Base-by-base conservation (phyloP, 139 green algal genomes). In the Tetradesmus obliquus region DNA sequence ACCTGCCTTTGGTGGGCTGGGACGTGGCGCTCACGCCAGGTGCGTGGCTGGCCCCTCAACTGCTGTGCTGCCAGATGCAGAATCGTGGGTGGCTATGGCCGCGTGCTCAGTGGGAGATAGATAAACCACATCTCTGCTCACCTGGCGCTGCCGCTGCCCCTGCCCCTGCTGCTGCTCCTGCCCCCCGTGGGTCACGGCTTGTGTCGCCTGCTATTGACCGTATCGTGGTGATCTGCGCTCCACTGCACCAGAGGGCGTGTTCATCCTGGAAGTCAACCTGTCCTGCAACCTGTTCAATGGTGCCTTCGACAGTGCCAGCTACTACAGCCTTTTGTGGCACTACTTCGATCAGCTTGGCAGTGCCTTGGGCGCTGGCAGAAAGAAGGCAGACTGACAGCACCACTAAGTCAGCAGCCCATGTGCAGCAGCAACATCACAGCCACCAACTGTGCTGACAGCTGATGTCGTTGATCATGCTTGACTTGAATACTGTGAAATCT, bases 211-310 rank as follows among this genome's bases (percentile, higher is more conserved):
- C 32, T 45, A 45, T 45, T 45, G 32, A 45, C 32, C 32, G 32
- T 13, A 2, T 32, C 76, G 22, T 51, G 83, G 6, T 58, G 20
- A 76, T 88, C 20, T 20, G 3, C 17, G 72, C 72, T 81, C 10
- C 55, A 15, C 57, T 4, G 3, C 17, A 51, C 17, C 76, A 88
- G 74, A 86, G 55, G 89, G 54, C n/a, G 84, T 62, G 5, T 93
- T 54, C 84, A 58, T 94, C 55, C 79, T 94, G 32, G 92, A 94
- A 76, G 51, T 91, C 0, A 94, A 94, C 89, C 82, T 94, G 53
- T 84, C 51, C n/a, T 91, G 84, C 89, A 94, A 94, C 85, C 79
- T 93, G 55, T 94, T 94, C 89, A 88, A 91, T 24, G 91, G 85
- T 3, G 32, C 79, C 19, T 93, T 87, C 45, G 79, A 93, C 60